Evolutionary conservation across 1,284 basidiomycete genomes (phyloP), one percentile per base, ranked within the genome.

Genomic region (Laetiporus sulphureus): DNA sequence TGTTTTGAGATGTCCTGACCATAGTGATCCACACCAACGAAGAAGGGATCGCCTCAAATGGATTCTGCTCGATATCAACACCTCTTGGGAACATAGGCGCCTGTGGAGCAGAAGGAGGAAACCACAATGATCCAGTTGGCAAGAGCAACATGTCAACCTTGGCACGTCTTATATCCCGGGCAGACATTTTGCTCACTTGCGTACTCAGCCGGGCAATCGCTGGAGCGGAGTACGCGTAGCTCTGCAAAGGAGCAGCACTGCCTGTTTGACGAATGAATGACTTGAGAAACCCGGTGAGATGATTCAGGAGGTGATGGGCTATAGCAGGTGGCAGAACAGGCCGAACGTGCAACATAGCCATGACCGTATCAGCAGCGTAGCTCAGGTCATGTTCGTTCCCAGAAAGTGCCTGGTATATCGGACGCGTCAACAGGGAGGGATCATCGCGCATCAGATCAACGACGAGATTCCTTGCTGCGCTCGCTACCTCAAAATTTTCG

Each of bases 381-480:
- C 62, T 51, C 12, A 79, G 59, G 32, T 71, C 69, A 16, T 64
- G 62, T 11, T 73, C 65, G 27, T 77, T 71, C 5, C 69, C 72
- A 2, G 69, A 65, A 5, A 89, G 62, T 12, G 71, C 60, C 47
- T 87, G 82, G 39, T 85, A 68, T 12, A 80, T 64, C 4, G 82
- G 73, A n/a, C 84, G 71, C 11, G 76, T 68, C 12, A 88, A 63
- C 5, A 83, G 63, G 15, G 69, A 65, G 2, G 85, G 77, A 51
- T 91, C 87, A 52, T 87, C 83, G 19, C 84, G 71, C 75, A 90
- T 83, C 24, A 84, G 60, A 46, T 86, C 77, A n/a, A 81, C 51
- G 16, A 88, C 54, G 4, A 78, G 61, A 33, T 71, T 72, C 22
- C 74, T 70, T 6, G 84, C 79, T 0, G 72, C 62, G n/a, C 66